Base-by-base conservation (phyloP, 2,329 filamentous ascomycete species). In the Dendryphion nanum region DNA sequence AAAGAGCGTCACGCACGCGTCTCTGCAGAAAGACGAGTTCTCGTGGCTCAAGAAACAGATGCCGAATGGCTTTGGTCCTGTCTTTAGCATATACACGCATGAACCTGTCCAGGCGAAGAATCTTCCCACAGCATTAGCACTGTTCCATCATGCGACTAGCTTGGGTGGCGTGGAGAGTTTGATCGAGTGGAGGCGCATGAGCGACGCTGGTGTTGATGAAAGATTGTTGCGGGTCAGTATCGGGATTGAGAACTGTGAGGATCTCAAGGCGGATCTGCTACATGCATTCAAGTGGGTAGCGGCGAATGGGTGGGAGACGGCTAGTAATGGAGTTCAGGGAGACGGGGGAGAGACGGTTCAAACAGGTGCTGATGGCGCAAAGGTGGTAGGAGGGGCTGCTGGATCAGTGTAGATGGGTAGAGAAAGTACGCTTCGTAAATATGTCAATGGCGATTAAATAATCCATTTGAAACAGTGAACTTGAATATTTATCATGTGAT, bases 111-210 rank as follows among this genome's bases (percentile, higher is more conserved):
- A 77, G 35, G 90, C 93, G 3, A 78, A 75, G 48, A 66, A 71
- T 19, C 67, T 98, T 47, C 93, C 93, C 3, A 86, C 83, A 57
- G 86, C 86, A 64, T 68, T 97, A 61, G 62, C 74, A 2, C 76
- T 95, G 30, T 97, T 97, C 72, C 88, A 95, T 54, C 93, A 98
- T 67, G 93, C 93, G 5, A 98, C 93, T 2, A 94, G 87, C 64
- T 68, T 97, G 18, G 93, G 93, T 2, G 91, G 93, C 4, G 89
- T 97, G 7, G 93, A 97, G 77, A 93, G 88, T 58, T 68, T 97
- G 71, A 90, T 98, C 53, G 93, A 98, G 76, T 98, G 93, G 93
- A 77, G 93, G 42, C 80, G 85, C 33, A 93, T 98, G 88, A 84
- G 82, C 42, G 93, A 98, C 72, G 55, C 67, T 3, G 73, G 64